phyloP scores from a whole-genome alignment of 768 basidiomycete genomes.

The Suillus discolor region DNA sequence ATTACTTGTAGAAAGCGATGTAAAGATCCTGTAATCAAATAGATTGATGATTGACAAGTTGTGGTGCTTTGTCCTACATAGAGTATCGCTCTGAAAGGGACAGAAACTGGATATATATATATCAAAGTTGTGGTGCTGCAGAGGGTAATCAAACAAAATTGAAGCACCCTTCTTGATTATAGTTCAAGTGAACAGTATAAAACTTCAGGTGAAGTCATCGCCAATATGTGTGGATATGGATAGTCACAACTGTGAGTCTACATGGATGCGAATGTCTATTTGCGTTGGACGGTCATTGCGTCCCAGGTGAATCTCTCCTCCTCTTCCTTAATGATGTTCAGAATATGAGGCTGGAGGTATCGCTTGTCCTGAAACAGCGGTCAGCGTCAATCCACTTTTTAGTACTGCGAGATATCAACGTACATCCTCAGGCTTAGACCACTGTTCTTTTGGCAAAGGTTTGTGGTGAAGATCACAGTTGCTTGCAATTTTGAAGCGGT shows the following conservation, averaged over 20 bases:
- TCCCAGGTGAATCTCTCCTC: constrained; percentile 84
- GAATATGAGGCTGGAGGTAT: constrained; percentile 82
- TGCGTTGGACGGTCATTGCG: constrained; percentile 68
- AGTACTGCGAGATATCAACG: constrained; percentile 24
- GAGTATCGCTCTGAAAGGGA: no score
- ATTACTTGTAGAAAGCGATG: constrained; percentile 8
- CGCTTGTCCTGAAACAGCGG: constrained; percentile 69
- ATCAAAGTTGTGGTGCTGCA: neutral
- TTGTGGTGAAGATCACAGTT: constrained; percentile 59
- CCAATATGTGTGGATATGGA: constrained; percentile 20
- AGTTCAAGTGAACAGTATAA: neutral
- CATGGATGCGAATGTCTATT: constrained; percentile 44
- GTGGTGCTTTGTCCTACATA: neutral
- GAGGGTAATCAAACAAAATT: neutral
- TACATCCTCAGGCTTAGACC: constrained; percentile 79
- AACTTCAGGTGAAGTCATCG: neutral
- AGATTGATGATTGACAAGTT: constrained; percentile 1
- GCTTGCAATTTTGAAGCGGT: constrained; percentile 82
- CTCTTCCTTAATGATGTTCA: constrained; percentile 73
- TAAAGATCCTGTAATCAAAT: constrained; percentile 21
- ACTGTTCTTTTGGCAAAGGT: constrained; percentile 78
- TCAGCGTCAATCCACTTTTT: constrained; percentile 11
- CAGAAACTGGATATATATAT: no score
- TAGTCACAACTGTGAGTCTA: constrained; percentile 24
- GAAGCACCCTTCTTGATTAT: neutral